phyloP scores from a whole-genome alignment of 441 rosid genomes.

The Erodium texanum region DNA sequence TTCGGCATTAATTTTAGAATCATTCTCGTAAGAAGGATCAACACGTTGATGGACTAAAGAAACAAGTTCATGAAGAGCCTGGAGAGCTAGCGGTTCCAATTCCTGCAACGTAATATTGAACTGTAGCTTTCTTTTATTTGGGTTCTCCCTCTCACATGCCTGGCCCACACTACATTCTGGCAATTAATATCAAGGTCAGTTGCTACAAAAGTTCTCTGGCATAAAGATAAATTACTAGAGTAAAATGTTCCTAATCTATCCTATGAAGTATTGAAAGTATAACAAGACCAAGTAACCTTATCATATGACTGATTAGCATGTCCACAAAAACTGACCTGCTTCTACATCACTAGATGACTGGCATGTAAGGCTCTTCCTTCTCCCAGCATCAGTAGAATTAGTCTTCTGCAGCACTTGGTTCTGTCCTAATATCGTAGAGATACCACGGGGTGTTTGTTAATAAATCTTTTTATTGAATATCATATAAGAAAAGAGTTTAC shows the following conservation, averaged over 20 bases:
- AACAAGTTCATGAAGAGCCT: constrained; percentile 13
- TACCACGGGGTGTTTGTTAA: constrained; percentile 7
- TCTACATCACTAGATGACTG: constrained; percentile 19
- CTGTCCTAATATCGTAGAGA: constrained; percentile 34
- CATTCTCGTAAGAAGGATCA: constrained; percentile 35
- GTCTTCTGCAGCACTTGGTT: constrained; percentile 29
- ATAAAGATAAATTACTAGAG: constrained; percentile 15
- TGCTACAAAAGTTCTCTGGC: constrained; percentile 15
- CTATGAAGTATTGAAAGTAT: neutral
- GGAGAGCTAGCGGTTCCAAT: constrained; percentile 42
- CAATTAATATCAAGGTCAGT: constrained; percentile 14
- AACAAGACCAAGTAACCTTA: constrained; percentile 9
- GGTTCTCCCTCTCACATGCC: constrained; percentile 24
- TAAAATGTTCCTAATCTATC: constrained; percentile 7
- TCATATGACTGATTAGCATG: constrained; percentile 8
- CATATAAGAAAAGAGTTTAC: constrained; percentile 3
- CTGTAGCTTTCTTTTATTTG: constrained; percentile 22
- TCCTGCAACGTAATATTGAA: constrained; percentile 31
- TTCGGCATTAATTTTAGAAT: constrained; percentile 23
- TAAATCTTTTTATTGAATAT: constrained; percentile 7
- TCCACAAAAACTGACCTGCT: constrained; percentile 26
- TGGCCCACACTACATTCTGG: constrained; percentile 32
- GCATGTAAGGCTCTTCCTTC: constrained; percentile 19
- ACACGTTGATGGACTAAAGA: constrained; percentile 60
- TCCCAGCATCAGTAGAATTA: constrained; percentile 22